phyloP scores from a whole-genome alignment of 2,329 filamentous ascomycete species.

The Endocalyx cinctus region DNA sequence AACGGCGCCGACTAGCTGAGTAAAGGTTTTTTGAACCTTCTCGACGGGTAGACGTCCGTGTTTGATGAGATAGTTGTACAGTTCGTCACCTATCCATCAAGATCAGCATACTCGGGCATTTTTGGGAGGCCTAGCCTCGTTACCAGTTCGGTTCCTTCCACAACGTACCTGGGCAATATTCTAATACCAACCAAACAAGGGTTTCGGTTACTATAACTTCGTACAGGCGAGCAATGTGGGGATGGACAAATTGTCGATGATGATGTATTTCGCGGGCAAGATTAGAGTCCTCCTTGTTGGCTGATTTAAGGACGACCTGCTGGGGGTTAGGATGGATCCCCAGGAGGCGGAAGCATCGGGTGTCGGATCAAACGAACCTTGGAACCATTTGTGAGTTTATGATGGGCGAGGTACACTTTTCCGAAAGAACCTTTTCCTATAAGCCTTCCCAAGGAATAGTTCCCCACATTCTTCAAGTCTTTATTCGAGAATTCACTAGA shows the following conservation, averaged over 20 bases:
- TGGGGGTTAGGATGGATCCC: conserved; percentile 10
- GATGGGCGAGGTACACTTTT: conserved; percentile 92
- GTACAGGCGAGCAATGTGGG: conserved; percentile 93
- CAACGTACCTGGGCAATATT: conserved; percentile 87
- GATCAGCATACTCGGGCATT: too few relatives aligned
- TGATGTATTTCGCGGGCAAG: conserved; percentile 97
- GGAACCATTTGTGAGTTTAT: conserved; percentile 97
- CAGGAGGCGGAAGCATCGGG: conserved; percentile 2
- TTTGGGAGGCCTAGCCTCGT: too few relatives aligned
- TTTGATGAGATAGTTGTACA: conserved; percentile 91
- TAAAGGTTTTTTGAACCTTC: conserved; percentile 93
- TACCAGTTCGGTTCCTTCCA: too few relatives aligned
- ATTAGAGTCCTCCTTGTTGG: conserved; percentile 92
- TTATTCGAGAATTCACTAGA: conserved; percentile 85
- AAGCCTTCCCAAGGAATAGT: conserved; percentile 84
- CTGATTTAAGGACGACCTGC: conserved; percentile 96
- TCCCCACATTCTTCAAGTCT: conserved; percentile 88
- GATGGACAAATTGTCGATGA: conserved; percentile 94
- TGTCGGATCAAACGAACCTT: conserved; percentile 58
- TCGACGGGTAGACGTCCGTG: conserved; percentile 78
- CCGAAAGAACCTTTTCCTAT: conserved; percentile 98
- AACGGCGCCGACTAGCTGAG: conserved; percentile 91
- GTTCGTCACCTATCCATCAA: conserved; percentile 87
- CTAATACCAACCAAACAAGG: conserved; percentile 91
- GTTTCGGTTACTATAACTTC: conserved; percentile 96